Conservation (phyloP, 108 stramenopile genomes). For the Nitzschia putrida region DNA sequence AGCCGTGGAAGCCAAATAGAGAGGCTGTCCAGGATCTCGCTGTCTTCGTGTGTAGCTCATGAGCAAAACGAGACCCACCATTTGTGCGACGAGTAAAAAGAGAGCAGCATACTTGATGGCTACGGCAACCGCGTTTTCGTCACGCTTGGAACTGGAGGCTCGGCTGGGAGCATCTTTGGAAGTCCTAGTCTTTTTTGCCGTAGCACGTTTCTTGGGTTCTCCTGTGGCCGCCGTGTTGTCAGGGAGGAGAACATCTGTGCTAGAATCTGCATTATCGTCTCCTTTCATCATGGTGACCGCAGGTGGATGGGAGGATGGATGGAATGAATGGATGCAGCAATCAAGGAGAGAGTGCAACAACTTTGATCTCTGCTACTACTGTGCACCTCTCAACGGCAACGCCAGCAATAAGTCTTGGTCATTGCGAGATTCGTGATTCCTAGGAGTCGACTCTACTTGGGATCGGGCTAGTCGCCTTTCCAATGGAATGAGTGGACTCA, state of each 20-base stretch:
- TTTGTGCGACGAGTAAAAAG: slow-evolving; percentile 80
- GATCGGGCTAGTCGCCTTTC: too few species aligned
- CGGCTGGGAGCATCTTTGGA: slow-evolving; percentile 19
- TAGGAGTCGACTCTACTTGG: too few species aligned
- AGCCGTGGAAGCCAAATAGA: slow-evolving; percentile 84
- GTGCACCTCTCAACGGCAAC: too few species aligned
- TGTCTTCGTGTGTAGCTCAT: slow-evolving; percentile 78
- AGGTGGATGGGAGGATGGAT: neutral
- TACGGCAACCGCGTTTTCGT: slow-evolving; percentile 7
- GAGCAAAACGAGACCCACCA: slow-evolving; percentile 85
- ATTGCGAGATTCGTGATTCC: too few species aligned
- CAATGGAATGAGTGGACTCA: too few species aligned
- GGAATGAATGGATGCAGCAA: neutral
- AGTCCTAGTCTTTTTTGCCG: slow-evolving; percentile 9
- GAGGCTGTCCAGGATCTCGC: slow-evolving; percentile 47
- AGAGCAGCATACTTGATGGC: slow-evolving; percentile 82
- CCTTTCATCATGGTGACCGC: slow-evolving; percentile 28
- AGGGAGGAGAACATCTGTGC: slow-evolving; percentile 31
- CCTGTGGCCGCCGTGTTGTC: slow-evolving; percentile 3
- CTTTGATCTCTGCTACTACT: too few species aligned
- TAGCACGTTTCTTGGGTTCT: slow-evolving; percentile 35
- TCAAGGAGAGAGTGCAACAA: too few species aligned
- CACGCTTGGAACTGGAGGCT: slow-evolving; percentile 5
- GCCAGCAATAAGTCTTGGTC: too few species aligned
- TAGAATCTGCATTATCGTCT: slow-evolving; percentile 8